Evolutionary conservation across 768 basidiomycete genomes (phyloP), one percentile per base, ranked within the genome.

Genomic region (Epithele typhae): DNA sequence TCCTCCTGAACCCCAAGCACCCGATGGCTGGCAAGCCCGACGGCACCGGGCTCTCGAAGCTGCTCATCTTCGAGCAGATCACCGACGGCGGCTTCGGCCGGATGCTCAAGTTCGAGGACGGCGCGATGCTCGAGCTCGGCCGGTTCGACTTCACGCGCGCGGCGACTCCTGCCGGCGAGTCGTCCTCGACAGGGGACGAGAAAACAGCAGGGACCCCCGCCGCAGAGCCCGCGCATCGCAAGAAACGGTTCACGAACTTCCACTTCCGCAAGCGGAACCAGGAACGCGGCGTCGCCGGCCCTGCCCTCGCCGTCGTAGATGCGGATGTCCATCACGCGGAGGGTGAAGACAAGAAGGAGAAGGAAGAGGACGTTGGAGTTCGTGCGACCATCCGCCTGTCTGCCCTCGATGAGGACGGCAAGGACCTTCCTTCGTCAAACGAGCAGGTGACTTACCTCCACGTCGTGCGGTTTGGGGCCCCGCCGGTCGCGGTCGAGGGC

Each of bases 371-470:
- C n/a, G 74, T 65, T 42, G 91, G 90, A 11, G 83, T 94, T 25
- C 78, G 82, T 51, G 77, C 90, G 15, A 77, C 81, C 17, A 94
- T 97, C 54, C 74, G 80, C 23, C 73, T 96, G 30, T 85, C 84
- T 17, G 93, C 91, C 4, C 69, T 94, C 23, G 90, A 92, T 46
- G 82, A 81, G 39, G 76, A 84, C 25, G 87, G 84, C 48, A 73
- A 75, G 52, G 79, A 79, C 55, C 67, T 93, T 18, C 65, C 76
- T 4, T 76, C 79, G 4, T 73, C 76, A 4, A 97, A 97, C 59
- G 87, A 92, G 50, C 93, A 97, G 63, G 76, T 81, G 25, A 95
- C 92, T 0, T 94, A 93, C 62, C 72, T 96, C 37, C 87, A 92
- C 46, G 77, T 97, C 50, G 80, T 90, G 14, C 76, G 89, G 15